These are phyloP conservation scores for Sechiopsis laciniata DNA, from an alignment of 306 rosid genomes.

Conservation along the genomic window DNA sequence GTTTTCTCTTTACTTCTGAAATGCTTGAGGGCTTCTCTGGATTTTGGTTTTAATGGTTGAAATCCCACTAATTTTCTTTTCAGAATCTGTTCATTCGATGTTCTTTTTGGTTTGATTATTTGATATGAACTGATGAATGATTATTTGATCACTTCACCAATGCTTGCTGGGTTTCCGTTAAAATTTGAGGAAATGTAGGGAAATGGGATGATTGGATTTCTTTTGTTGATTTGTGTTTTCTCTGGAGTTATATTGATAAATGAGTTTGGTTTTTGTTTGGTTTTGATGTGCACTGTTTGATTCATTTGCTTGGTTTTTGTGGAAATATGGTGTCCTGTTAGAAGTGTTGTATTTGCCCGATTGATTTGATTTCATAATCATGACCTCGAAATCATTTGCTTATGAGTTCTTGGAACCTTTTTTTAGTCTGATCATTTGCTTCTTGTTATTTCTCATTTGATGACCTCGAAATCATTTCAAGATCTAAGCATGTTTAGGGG, in stretches of 20 bases:
- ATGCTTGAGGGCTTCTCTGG: background rate
- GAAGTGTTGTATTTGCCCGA: background rate
- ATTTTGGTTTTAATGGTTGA: background rate
- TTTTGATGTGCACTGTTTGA: background rate
- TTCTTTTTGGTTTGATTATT: background rate
- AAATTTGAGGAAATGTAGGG: background rate
- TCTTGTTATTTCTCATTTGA: conserved; percentile 1
- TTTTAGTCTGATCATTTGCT: background rate
- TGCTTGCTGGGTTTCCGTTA: background rate
- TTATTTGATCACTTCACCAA: background rate
- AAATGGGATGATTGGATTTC: background rate
- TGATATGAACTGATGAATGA: conserved; percentile 2
- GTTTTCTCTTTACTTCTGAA: background rate
- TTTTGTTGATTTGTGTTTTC: background rate
- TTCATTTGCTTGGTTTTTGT: background rate
- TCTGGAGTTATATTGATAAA: background rate
- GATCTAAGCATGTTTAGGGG: background rate
- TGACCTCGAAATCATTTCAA: background rate
- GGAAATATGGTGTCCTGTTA: background rate
- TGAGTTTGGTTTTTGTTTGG: background rate
- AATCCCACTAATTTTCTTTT: background rate
- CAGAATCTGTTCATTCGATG: background rate
- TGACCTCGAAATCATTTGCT: background rate
- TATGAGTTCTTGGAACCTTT: background rate
- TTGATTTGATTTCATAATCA: background rate